These are phyloP conservation scores for Aspergillus awamori DNA, from an alignment of 2,329 filamentous ascomycete genomes.

Conservation along the genomic window DNA sequence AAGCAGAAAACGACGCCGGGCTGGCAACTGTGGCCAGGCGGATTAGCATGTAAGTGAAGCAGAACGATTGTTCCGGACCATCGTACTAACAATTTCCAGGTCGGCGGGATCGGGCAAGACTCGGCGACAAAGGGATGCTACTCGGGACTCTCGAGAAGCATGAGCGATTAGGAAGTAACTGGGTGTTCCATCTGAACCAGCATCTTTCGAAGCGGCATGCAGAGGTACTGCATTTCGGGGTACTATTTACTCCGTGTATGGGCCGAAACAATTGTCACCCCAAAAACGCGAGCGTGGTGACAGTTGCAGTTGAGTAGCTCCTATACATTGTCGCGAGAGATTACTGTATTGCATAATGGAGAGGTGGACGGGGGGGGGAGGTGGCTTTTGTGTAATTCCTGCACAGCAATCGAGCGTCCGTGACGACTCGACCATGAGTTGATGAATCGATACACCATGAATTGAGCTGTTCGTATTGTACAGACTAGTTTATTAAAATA, in stretches of 20 bases:
- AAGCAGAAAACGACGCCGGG: conserved; percentile 89
- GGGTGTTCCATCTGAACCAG: conserved; percentile 10
- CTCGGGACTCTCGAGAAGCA: conserved; percentile 31
- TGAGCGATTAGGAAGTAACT: conserved; percentile 10
- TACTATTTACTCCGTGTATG: background rate
- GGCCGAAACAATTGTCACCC: background rate
- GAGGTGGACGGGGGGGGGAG: conserved; percentile 16
- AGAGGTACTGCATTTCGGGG: background rate
- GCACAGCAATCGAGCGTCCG: conserved; percentile 29
- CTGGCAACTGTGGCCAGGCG: conserved; percentile 84
- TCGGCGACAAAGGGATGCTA: conserved; percentile 36
- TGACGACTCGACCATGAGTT: conserved; percentile 33
- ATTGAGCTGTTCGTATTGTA: background rate
- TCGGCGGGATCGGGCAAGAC: conserved; percentile 43
- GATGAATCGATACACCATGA: conserved; percentile 34
- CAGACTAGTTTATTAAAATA: no score
- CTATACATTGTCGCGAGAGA: background rate
- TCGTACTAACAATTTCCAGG: conserved; percentile 27
- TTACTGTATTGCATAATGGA: conserved; percentile 25
- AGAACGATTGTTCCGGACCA: background rate
- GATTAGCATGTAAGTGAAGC: conserved; percentile 84
- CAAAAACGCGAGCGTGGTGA: no score
- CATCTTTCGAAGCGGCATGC: conserved; percentile 11
- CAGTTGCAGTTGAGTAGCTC: background rate
- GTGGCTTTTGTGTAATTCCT: conserved; percentile 25